Percentiles rank a stretch among this genome's conserved stretches.
Conservation (phyloP, 495 filamentous ascomycete species). For the Daldinia grandis region DNA sequence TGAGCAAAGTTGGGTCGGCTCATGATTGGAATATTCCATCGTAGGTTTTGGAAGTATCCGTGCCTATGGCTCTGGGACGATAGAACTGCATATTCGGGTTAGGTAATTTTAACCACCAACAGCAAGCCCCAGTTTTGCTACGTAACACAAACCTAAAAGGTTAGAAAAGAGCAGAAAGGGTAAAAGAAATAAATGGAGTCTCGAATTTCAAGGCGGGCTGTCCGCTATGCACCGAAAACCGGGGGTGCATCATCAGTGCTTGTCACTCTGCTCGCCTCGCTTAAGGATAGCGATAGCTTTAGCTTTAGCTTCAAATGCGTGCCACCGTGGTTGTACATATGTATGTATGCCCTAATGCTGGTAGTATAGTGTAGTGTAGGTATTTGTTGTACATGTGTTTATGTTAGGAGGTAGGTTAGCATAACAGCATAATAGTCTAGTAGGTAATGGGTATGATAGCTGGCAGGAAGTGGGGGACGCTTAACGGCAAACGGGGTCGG, state of each 20-base stretch:
- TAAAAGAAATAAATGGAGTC: constrained; percentile 15
- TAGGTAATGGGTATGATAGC: neutral
- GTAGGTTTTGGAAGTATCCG: constrained; percentile 38
- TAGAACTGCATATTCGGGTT: constrained; percentile 10
- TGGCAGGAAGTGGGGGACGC: constrained; percentile 14
- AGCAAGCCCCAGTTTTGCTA: constrained; percentile 8
- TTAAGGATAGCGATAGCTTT: constrained; percentile 39
- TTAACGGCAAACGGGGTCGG: constrained; percentile 5
- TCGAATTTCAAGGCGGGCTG: constrained; percentile 34
- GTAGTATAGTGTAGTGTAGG: neutral
- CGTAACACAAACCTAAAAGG: neutral
- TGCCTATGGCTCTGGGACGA: constrained; percentile 41
- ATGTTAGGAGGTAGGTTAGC: too few relatives aligned
- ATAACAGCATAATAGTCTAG: neutral
- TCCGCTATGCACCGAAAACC: constrained; percentile 27
- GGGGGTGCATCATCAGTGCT: constrained; percentile 17
- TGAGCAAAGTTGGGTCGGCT: constrained; percentile 7
- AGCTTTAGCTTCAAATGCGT: neutral
- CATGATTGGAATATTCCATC: constrained; percentile 41
- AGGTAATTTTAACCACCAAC: constrained; percentile 29
- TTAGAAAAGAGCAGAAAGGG: constrained; percentile 10
- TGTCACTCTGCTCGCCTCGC: constrained; percentile 28
- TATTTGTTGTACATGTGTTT: neutral
- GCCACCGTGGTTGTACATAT: neutral
- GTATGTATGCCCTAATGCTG: constrained; percentile 1